These are phyloP conservation scores for Boletus patriciae DNA, from an alignment of 768 basidiomycete genomes.

Conservation along the genomic window DNA sequence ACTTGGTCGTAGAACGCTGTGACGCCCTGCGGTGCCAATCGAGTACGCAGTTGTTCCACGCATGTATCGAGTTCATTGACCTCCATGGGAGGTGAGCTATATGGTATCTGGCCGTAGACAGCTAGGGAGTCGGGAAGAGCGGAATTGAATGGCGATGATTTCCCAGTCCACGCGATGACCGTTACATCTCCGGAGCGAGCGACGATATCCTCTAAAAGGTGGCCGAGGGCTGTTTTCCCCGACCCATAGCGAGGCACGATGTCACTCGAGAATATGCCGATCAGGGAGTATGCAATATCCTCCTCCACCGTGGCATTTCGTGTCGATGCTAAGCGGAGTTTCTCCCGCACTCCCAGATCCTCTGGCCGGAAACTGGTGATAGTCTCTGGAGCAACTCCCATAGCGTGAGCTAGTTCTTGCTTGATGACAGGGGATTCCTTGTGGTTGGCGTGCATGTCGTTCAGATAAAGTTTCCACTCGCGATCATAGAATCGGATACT, in stretches of 20 bases:
- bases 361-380: constrained; percentile 3
- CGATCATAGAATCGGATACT: constrained; percentile 11
- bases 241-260: not conserved
- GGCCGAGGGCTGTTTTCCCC: constrained; percentile 1
- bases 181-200: constrained; percentile 5
- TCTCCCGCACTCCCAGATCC: constrained; percentile 2
- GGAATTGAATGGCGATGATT: constrained; percentile 6
- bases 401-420: not conserved
- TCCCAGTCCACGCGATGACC: constrained; percentile 9
- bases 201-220: constrained; percentile 5
- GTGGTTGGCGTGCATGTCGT: constrained; percentile 7
- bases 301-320: too few relatives aligned
- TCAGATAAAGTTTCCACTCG: constrained; percentile 8
- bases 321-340: too few relatives aligned
- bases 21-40: too few relatives aligned
- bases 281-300: too few relatives aligned
- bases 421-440: not conserved
- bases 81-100: too few relatives aligned
- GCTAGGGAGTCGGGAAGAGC: constrained; percentile 6
- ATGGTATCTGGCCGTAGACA: not conserved
- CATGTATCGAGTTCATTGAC: too few relatives aligned
- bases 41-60: too few relatives aligned
- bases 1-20: not conserved
- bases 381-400: not conserved
- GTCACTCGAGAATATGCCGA: too few relatives aligned